Evolutionary conservation across 148 eudicot genomes (phyloP).

Genomic region (Beta vulgaris): DNA sequence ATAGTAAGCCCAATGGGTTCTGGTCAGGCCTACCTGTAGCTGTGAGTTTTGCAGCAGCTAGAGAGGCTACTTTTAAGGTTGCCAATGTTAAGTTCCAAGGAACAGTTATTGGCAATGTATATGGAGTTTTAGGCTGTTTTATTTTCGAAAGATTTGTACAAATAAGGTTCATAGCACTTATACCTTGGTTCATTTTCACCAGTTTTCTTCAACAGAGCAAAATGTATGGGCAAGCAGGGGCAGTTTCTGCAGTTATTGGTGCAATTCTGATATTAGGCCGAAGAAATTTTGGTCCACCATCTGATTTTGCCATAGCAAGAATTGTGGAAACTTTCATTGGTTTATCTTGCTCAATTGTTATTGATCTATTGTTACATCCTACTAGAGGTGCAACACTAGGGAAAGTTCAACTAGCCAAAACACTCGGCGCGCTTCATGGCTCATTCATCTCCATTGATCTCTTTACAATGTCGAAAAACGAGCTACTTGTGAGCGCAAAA

Average conservation of each 20-base stretch:
- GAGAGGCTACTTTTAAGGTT: constrained; percentile 65
- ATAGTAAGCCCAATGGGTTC: constrained; percentile 61
- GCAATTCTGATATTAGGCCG: constrained; percentile 76
- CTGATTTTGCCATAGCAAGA: constrained; percentile 72
- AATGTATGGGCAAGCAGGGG: constrained; percentile 83
- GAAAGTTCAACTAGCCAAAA: constrained; percentile 49
- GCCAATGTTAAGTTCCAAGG: constrained; percentile 74
- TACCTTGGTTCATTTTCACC: constrained; percentile 79
- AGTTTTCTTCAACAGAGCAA: constrained; percentile 55
- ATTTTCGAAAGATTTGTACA: constrained; percentile 47
- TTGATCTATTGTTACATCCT: constrained; percentile 55
- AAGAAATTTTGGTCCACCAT: constrained; percentile 53
- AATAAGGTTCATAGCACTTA: constrained; percentile 59
- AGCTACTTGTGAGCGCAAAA: constrained; percentile 30
- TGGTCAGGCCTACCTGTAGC: constrained; percentile 82
- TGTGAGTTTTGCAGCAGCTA: constrained; percentile 50
- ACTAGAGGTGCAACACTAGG: constrained; percentile 68
- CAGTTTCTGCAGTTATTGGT: constrained; percentile 69
- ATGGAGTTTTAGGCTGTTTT: constrained; percentile 70
- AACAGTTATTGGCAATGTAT: constrained; percentile 67
- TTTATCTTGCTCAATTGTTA: constrained; percentile 50
- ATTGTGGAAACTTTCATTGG: constrained; percentile 73
- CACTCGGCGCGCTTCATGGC: constrained; percentile 31
- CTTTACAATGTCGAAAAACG: neutral
- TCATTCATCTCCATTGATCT: constrained; percentile 35